Base-by-base conservation (phyloP, 305 asterid genomes). In the Caryopteris hybrid region DNA sequence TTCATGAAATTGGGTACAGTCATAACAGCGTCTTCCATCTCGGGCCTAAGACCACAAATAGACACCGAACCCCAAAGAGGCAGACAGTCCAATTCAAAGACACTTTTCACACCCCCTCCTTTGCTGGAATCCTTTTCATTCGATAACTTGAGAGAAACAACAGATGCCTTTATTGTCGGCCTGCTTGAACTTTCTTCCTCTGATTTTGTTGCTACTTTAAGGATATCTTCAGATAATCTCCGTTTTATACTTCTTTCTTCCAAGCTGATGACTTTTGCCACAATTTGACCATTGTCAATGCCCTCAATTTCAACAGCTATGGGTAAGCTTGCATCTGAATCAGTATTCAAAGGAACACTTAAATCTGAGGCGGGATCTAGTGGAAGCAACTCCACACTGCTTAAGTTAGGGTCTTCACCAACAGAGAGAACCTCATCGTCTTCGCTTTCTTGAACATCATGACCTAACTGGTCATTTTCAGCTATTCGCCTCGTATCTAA, bases 1-100 rank as follows among this genome's bases (percentile, higher is more conserved):
- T 79, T 87, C 86, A 81, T 74, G 68, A 90, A 88, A 83, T 85
- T 64, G 14, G 97, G 96, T 8, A 46, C 83, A 23, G 71, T 84
- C 73, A 60, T 65, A 36, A 86, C 68, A 11, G 95, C 80, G 76
- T 92, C 98, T 79, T 92, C 98, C 97, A 92, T 92, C 75, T 90
- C 98, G 4, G 83, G 81, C 80, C 96, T 86, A 73, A 81, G 81
- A 29, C 98, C 98, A 66, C 83, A 64, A 16, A 88, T 61, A 33
- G 98, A 88, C 4, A 78, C 81, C 2, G 89, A 82, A 55, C 98
- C 98, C 96, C 96, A 92, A 23, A 88, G 88, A 9, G 98, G 97
- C 48, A 92, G 76, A 64, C 85, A 89, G 31, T 85, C 95, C 82
- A 92, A 80, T 61, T 90, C 93, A 70, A 78, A 90, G 14, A 92